Evolutionary conservation across 2,329 filamentous ascomycete genomes (phyloP).

Genomic region (Dothistroma septosporum): DNA sequence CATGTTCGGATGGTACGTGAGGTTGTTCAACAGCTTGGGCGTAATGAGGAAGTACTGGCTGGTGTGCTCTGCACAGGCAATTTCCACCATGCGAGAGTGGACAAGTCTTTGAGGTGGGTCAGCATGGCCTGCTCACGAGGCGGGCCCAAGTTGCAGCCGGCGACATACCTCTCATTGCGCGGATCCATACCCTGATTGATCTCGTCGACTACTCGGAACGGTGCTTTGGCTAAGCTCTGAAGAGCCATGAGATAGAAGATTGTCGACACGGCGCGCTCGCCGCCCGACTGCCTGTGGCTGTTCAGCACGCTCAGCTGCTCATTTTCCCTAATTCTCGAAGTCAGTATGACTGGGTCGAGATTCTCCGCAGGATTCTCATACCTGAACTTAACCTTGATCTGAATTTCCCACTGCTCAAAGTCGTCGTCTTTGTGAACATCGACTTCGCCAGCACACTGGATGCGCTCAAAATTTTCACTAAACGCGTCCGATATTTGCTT

Average conservation of each 20-base stretch:
- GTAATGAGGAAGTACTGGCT: conserved; percentile 92
- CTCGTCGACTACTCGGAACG: conserved; percentile 97
- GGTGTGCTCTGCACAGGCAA: conserved; percentile 66
- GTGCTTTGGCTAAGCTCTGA: conserved; percentile 86
- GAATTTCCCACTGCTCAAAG: conserved; percentile 89
- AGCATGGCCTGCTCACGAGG: conserved; percentile 2
- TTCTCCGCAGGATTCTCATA: conserved; percentile 40
- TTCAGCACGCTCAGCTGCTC: conserved; percentile 82
- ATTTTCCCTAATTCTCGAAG: conserved; percentile 55
- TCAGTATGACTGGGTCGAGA: conserved; percentile 12
- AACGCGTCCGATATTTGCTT: conserved; percentile 84
- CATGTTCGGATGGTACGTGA: conserved; percentile 88
- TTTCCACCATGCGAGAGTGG: conserved; percentile 96
- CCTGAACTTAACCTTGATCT: conserved; percentile 94
- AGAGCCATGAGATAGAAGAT: conserved; percentile 99
- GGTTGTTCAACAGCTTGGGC: conserved; percentile 80
- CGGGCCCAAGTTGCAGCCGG: not conserved
- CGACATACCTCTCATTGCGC: conserved; percentile 72
- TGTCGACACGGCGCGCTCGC: conserved; percentile 91
- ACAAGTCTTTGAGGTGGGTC: conserved; percentile 58
- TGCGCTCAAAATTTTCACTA: conserved; percentile 86
- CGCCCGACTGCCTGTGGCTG: conserved; percentile 90
- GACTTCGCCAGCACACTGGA: conserved; percentile 90
- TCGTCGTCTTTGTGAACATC: conserved; percentile 79
- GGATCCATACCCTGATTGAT: conserved; percentile 99